These are phyloP conservation scores for Xerophyta viscosa DNA, from an alignment of 106 monocot species.

Conservation along the genomic window DNA sequence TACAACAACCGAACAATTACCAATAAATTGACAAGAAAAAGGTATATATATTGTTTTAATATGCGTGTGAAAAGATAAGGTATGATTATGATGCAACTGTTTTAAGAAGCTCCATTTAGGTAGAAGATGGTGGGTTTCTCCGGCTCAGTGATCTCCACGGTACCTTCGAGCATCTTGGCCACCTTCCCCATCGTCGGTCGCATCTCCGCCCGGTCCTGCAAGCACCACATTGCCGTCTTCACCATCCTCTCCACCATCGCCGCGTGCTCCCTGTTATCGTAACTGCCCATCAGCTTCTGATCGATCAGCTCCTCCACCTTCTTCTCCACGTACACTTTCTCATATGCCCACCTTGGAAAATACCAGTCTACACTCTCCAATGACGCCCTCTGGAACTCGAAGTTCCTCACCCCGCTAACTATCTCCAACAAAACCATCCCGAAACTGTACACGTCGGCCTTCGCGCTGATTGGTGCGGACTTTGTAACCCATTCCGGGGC, in stretches of 20 bases:
- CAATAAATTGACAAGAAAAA: no score
- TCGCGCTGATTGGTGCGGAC: slow-evolving; percentile 63
- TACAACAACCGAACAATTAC: no score
- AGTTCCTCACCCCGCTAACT: slow-evolving; percentile 47
- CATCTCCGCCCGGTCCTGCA: slow-evolving; percentile 61
- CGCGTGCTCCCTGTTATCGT: slow-evolving; percentile 19
- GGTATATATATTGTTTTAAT: no score
- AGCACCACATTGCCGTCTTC: slow-evolving; percentile 90
- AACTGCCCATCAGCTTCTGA: slow-evolving; percentile 20
- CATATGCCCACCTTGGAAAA: slow-evolving; percentile 65
- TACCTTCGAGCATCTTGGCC: slow-evolving; percentile 83
- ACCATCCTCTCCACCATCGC: slow-evolving; percentile 67
- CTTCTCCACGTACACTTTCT: slow-evolving; percentile 75
- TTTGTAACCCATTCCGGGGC: slow-evolving; percentile 82
- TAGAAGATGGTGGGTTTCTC: slow-evolving; percentile 56
- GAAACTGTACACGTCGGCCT: slow-evolving; percentile 83
- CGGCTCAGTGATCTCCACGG: slow-evolving; percentile 66
- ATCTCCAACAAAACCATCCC: slow-evolving; percentile 85
- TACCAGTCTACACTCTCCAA: slow-evolving; percentile 72
- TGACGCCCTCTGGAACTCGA: slow-evolving; percentile 29
- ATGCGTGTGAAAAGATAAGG: no score
- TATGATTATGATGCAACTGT: no score
- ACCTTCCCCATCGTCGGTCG: slow-evolving; percentile 91
- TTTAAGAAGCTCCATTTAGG: no score
- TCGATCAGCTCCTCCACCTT: slow-evolving; percentile 62